Percentiles rank a stretch among this genome's conserved stretches.
phyloP scores from a whole-genome alignment of 257 asterid genomes.

The Euphrasia confusa region DNA sequence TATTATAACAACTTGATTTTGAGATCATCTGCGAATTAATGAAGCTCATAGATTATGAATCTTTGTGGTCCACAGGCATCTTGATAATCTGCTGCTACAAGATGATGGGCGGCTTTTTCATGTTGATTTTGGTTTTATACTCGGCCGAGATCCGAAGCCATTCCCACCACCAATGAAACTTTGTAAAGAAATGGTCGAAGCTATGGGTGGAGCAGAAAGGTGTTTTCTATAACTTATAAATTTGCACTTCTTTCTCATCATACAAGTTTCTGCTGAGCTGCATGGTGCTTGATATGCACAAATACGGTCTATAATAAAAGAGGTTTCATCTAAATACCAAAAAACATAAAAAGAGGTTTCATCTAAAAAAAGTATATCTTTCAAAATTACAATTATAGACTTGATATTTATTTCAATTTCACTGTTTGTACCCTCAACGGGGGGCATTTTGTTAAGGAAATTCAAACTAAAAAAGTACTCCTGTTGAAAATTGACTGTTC shows the following conservation, averaged over 20 bases:
- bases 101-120: slow-evolving; percentile 97
- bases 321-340: too few species aligned
- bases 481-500: too few species aligned
- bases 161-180: slow-evolving; percentile 99
- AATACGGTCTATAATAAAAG: too few species aligned
- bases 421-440: background rate
- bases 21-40: slow-evolving; percentile 1
- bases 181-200: slow-evolving; percentile 99
- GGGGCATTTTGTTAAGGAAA: background rate
- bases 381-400: background rate
- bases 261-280: slow-evolving; percentile 34
- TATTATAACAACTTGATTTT: slow-evolving; percentile 13
- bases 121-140: slow-evolving; percentile 92
- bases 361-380: background rate
- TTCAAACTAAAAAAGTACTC: too few species aligned
- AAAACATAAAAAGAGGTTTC: too few species aligned
- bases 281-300: background rate
- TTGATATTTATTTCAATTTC: background rate
- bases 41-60: slow-evolving; percentile 21
- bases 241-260: background rate
- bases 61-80: slow-evolving; percentile 63
- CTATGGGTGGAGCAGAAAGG: slow-evolving; percentile 99
- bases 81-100: slow-evolving; percentile 88
- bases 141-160: slow-evolving; percentile 97
- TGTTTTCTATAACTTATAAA: slow-evolving; percentile 25